Evolutionary conservation across 2,329 filamentous ascomycete species (phyloP).

Genomic region (Blumeriella jaapii): DNA sequence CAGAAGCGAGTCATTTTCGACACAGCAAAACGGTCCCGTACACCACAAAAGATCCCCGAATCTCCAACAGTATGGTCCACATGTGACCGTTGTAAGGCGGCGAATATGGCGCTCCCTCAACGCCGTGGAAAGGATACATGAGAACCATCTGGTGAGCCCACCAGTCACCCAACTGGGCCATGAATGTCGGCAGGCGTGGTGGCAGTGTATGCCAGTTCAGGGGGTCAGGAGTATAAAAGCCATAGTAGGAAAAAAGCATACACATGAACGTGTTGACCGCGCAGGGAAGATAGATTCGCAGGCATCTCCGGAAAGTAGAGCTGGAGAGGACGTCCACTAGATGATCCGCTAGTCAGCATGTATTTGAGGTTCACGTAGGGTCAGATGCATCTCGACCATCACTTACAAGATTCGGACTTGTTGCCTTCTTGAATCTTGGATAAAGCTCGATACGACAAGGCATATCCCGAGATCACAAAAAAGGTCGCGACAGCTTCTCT

Average conservation of each 20-base stretch:
- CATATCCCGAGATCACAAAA: conserved; percentile 38
- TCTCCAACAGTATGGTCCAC: conserved; percentile 13
- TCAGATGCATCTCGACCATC: no score
- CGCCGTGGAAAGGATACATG: conserved; percentile 1
- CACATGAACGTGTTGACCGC: conserved; percentile 30
- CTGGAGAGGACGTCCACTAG: conserved; percentile 31
- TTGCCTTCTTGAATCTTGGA: conserved; percentile 28
- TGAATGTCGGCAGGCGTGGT: conserved; percentile 16
- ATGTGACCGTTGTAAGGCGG: conserved; percentile 13
- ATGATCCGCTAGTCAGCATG: no score
- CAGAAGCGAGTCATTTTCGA: conserved; percentile 1
- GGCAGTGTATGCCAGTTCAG: conserved; percentile 4
- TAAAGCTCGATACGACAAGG: conserved; percentile 33
- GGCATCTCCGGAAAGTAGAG: conserved; percentile 32
- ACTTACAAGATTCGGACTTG: conserved; percentile 22
- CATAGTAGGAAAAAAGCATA: conserved; percentile 26
- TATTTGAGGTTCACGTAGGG: no score
- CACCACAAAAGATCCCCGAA: conserved; percentile 4
- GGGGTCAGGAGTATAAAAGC: conserved; percentile 18
- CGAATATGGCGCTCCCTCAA: conserved; percentile 9
- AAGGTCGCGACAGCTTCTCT: conserved; percentile 36
- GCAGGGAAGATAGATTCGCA: conserved; percentile 34
- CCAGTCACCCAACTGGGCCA: conserved; percentile 24
- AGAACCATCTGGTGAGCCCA: conserved; percentile 1
- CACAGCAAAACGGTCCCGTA: conserved; percentile 4